These are phyloP conservation scores for Lactuca saligna DNA, from an alignment of 129 eudicot genomes.

Conservation along the genomic window DNA sequence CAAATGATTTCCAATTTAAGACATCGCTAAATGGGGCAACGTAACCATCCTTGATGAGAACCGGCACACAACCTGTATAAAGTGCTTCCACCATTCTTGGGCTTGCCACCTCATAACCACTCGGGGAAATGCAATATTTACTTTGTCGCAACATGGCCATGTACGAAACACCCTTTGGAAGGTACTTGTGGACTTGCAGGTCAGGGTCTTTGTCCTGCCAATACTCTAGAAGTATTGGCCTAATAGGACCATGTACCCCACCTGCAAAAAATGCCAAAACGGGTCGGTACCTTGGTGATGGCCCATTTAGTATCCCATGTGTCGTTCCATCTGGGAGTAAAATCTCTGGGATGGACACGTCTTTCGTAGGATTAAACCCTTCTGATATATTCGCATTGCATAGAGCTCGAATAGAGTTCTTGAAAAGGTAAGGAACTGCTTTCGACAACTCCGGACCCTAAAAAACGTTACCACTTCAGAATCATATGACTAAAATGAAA, in stretches of 20 bases:
- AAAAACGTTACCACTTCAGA: not conserved
- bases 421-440: slow-evolving; percentile 47
- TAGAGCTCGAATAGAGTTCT: slow-evolving; percentile 63
- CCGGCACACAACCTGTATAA: slow-evolving; percentile 76
- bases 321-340: slow-evolving; percentile 53
- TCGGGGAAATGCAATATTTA: slow-evolving; percentile 75
- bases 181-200: slow-evolving; percentile 57
- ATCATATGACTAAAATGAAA: not conserved
- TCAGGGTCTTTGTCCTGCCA: slow-evolving; percentile 72
- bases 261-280: slow-evolving; percentile 76
- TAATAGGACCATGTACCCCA: slow-evolving; percentile 74
- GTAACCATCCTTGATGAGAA: slow-evolving; percentile 57
- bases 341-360: slow-evolving; percentile 78
- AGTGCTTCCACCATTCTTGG: slow-evolving; percentile 86
- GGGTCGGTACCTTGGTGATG: slow-evolving; percentile 57
- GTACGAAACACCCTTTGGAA: slow-evolving; percentile 58
- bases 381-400: slow-evolving; percentile 87
- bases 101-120: slow-evolving; percentile 89
- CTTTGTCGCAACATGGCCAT: slow-evolving; percentile 50
- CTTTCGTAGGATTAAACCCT: slow-evolving; percentile 57
- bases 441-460: slow-evolving; percentile 75
- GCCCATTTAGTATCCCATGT: slow-evolving; percentile 45
- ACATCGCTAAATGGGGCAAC: slow-evolving; percentile 77
- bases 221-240: slow-evolving; percentile 62
- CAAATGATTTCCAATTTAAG: slow-evolving; percentile 61